Base-by-base conservation (phyloP, 345 rosid genomes). In the Syzygium grande region DNA sequence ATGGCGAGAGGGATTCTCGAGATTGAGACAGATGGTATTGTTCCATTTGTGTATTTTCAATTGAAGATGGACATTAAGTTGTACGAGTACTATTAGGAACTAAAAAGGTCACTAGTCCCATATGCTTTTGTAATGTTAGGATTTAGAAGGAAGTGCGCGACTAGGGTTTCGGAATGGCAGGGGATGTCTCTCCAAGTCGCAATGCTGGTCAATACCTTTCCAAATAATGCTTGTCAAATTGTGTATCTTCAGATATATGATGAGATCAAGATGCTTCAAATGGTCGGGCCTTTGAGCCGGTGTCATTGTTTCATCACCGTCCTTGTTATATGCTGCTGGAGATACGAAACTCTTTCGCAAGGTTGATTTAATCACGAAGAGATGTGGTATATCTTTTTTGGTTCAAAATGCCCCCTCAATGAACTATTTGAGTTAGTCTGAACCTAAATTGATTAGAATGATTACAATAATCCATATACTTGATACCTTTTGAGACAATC, bases 1-100 rank as follows among this genome's bases (percentile, higher is more conserved):
- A 93, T 95, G 97, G 89, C 94, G 8, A 88, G 95, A 90, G 94
- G 98, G 58, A 90, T 94, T 27, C 95, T 92, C 17, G 93, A 94
- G 3, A 88, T 93, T 54, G 87, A 80, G 80, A 92, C 94, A 6
- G 95, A 92, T 46, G 52, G 90, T 10, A 25, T 88, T 19, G 91
- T 94, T 79, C 93, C 95, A 25, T 86, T 78, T 27, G 89, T 89
- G 58, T 96, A 96, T 88, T 94, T 95, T 84, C 88, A 95, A 30
- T 89, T 94, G 51, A 91, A 91, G 55, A 90, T 91, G 90, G 91
- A 93, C 87, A 86, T 89, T 53, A 91, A 91, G 77, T 80, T 93
- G 87, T 93, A 92, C 77, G 94, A 93, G 79, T 93, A 94, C 78
- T 91, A 92, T 73, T 73, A 73, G 80, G 80, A 38, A 3, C 25